Evolutionary conservation across 306 rosid genomes (phyloP), one percentile per base, ranked within the genome.

Genomic region (Trichosanthes truncata): DNA sequence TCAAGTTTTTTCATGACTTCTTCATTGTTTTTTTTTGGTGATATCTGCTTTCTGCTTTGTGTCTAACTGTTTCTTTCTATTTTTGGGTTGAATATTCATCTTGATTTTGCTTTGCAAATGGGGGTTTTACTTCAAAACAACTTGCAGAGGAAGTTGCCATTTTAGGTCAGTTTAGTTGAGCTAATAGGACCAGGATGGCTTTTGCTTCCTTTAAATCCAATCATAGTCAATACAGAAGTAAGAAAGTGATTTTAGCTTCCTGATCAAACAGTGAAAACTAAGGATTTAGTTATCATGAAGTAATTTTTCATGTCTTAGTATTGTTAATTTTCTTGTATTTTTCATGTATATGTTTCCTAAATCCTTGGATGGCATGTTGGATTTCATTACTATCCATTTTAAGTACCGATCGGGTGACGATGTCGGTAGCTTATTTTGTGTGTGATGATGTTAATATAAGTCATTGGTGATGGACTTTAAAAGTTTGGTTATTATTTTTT

Each of bases 241-340:
- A 12, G 69, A 31, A 5, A 67, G 31, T 67, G 48, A 51, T 67
- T 36, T 67, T 38, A 67, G 31, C 26, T 67, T 40, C 51, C 74
- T n/a, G 74, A 67, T 67, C 74, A 40, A 67, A 67, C 74, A 67
- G 49, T 67, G 49, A 40, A 67, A 38, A 38, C 74, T 38, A 18
- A 38, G 51, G 51, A 36, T 38, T 36, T n/a, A 9, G 75, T 23
- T n/a, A 4, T 15, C 8, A n/a, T 40, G 11, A 21, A 7, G 9
- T 63, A 3, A 13, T 35, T 68, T 68, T 66, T 63, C 49, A 18
- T 10, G 14, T 69, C 35, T 41, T 12, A 14, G 17, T 21, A n/a
- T 69, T 21, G 76, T 43, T 21, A 23, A 20, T 66, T 36, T 66
- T 35, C 26, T 68, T 25, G 67, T 31, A 3, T 12, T 31, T 40